Evolutionary conservation across 495 filamentous ascomycete genomes (phyloP).

Genomic region (Lasiosphaeria ovina): DNA sequence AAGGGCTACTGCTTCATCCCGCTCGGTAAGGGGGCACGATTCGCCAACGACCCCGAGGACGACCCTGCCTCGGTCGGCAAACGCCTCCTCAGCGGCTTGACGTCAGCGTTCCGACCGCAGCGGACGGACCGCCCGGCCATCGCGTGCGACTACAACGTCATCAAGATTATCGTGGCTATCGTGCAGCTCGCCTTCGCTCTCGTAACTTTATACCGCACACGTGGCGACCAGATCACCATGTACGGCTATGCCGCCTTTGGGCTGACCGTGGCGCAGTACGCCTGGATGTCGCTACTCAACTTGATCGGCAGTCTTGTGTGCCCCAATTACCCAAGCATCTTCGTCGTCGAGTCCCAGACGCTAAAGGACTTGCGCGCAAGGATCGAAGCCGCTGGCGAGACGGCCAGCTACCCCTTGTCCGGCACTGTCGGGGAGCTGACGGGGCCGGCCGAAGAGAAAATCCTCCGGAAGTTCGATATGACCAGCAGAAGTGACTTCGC

Average conservation of each 20-base stretch:
- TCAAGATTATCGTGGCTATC: constrained; percentile 4
- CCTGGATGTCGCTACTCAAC: constrained; percentile 10
- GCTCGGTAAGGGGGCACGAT: background rate
- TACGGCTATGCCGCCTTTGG: constrained; percentile 12
- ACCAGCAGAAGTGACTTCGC: background rate
- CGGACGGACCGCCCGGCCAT: background rate
- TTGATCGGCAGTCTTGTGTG: background rate
- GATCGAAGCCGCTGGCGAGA: too few species aligned
- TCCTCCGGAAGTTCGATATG: background rate
- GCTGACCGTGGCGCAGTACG: constrained; percentile 7
- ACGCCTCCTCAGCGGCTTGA: background rate
- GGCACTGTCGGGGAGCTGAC: too few species aligned
- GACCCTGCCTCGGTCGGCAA: background rate
- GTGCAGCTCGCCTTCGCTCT: constrained; percentile 3
- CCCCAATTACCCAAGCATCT: background rate
- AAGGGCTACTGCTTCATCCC: background rate
- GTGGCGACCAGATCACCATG: constrained; percentile 10
- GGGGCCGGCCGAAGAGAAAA: too few species aligned
- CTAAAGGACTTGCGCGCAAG: background rate
- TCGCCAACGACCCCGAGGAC: background rate
- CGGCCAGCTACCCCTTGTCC: too few species aligned
- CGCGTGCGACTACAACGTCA: constrained; percentile 2
- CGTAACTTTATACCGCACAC: constrained; percentile 6
- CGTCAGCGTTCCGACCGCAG: background rate
- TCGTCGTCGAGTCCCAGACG: background rate